Conservation (phyloP, 169 alveolate species). For the Cryptosporidium xiaoi region DNA sequence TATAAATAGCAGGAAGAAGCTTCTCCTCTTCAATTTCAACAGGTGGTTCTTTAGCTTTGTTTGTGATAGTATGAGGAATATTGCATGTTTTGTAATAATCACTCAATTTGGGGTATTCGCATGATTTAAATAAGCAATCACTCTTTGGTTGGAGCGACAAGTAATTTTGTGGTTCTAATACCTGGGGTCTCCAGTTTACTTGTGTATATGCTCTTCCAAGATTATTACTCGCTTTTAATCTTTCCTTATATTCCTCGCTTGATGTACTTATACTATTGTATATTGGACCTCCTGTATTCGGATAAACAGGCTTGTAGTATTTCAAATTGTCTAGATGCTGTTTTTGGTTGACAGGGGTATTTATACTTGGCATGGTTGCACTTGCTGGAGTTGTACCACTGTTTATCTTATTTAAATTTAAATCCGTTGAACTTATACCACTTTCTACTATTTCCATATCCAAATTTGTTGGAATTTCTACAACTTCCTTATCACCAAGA, state of each 20-base stretch:
- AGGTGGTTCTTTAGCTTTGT: no score
- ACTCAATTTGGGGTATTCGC: slow-evolving; percentile 21
- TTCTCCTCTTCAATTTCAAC: not conserved
- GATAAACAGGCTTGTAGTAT: slow-evolving; percentile 38
- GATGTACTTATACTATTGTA: slow-evolving; percentile 48
- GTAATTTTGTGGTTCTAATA: not conserved
- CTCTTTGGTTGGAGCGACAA: not conserved
- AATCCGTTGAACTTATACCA: not conserved
- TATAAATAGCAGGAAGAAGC: slow-evolving; percentile 8
- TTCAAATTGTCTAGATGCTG: not conserved
- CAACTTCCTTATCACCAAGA: no score
- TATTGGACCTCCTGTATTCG: slow-evolving; percentile 65
- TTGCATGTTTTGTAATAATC: slow-evolving; percentile 16
- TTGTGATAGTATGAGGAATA: not conserved
- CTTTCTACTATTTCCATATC: no score
- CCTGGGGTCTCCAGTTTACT: slow-evolving; percentile 6
- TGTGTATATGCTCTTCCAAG: slow-evolving; percentile 4
- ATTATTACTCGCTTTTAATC: slow-evolving; percentile 6
- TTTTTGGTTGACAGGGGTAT: not conserved
- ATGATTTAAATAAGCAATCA: slow-evolving; percentile 25
- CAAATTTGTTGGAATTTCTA: no score
- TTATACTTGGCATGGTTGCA: no score
- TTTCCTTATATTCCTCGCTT: slow-evolving; percentile 52
- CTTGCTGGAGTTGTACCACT: not conserved
- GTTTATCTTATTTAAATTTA: not conserved